Evolutionary conservation across 257 asterid genomes (phyloP).

Genomic region (Nyctanthes arbortristis): DNA sequence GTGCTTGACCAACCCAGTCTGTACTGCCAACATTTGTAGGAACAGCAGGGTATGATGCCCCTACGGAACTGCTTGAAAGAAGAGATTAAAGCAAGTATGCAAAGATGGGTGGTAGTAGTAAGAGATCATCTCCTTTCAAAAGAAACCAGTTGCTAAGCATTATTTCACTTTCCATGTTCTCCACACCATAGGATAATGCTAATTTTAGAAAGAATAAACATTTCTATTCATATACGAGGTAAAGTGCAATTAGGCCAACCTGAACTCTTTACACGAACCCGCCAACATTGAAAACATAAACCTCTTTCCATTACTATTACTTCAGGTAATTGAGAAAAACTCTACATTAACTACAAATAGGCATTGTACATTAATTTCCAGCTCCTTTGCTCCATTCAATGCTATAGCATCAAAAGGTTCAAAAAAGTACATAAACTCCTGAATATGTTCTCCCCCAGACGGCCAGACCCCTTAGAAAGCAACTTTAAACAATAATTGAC

Average conservation of each 20-base stretch:
- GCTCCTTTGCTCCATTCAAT: neutral
- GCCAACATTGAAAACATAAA: slow-evolving; percentile 10
- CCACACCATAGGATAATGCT: neutral
- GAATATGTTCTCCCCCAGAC: slow-evolving; percentile 13
- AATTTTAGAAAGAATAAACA: slow-evolving; percentile 1
- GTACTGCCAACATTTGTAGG: slow-evolving; percentile 85
- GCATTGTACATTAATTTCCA: slow-evolving; percentile 4
- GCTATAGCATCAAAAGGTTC: slow-evolving; percentile 1
- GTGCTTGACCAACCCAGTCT: slow-evolving; percentile 77
- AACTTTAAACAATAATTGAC: slow-evolving; percentile 10
- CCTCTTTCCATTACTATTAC: neutral
- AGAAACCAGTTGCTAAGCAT: slow-evolving; percentile 9
- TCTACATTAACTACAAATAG: neutral
- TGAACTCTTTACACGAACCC: neutral
- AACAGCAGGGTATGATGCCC: slow-evolving; percentile 96
- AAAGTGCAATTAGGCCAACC: slow-evolving; percentile 6
- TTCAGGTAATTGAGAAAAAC: slow-evolving; percentile 11
- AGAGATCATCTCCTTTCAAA: slow-evolving; percentile 6
- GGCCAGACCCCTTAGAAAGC: too few species aligned
- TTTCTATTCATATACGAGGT: neutral
- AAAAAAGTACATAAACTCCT: neutral
- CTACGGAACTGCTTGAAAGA: slow-evolving; percentile 70
- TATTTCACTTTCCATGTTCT: slow-evolving; percentile 9
- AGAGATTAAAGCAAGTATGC: neutral
- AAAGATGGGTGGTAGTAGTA: too few species aligned